Conservation (phyloP, 176 grass and related monocot species). For the Otatea glauca region DNA sequence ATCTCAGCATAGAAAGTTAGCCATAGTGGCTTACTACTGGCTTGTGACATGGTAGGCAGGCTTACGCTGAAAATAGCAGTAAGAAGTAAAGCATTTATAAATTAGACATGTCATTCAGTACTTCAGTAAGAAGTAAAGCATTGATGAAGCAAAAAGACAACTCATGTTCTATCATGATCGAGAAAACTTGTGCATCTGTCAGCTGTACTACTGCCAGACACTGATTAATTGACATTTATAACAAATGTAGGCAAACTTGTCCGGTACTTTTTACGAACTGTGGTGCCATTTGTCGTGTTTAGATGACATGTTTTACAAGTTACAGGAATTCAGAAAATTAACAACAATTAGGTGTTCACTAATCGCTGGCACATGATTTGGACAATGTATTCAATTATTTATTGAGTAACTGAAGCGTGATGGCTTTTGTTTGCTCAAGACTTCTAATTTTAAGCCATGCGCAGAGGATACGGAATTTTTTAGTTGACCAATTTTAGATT, state of each 20-base stretch:
- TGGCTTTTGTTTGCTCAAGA: constrained; percentile 34
- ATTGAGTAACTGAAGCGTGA: constrained; percentile 27
- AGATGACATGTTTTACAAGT: background rate
- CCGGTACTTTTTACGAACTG: background rate
- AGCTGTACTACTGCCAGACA: background rate
- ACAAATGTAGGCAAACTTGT: too few species aligned
- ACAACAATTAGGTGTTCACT: background rate
- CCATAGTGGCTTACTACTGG: too few species aligned
- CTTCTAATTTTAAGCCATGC: constrained; percentile 37
- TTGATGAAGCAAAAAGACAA: background rate
- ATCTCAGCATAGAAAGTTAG: too few species aligned
- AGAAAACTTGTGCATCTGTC: background rate
- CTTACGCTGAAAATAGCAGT: too few species aligned
- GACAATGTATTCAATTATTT: constrained; percentile 15
- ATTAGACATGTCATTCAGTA: too few species aligned
- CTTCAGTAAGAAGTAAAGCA: too few species aligned
- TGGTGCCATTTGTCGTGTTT: background rate
- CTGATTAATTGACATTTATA: background rate
- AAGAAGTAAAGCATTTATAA: too few species aligned
- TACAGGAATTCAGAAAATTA: constrained; percentile 4
- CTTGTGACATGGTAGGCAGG: too few species aligned
- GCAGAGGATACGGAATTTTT: background rate
- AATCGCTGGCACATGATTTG: constrained; percentile 4
- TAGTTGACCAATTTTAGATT: constrained; percentile 38
- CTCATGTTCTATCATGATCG: background rate